A percentile compares a stretch with the other conserved stretches of the same genome.
These are phyloP conservation scores for Apiosordaria backusii DNA, from an alignment of 495 filamentous ascomycete genomes.

Conservation along the genomic window DNA sequence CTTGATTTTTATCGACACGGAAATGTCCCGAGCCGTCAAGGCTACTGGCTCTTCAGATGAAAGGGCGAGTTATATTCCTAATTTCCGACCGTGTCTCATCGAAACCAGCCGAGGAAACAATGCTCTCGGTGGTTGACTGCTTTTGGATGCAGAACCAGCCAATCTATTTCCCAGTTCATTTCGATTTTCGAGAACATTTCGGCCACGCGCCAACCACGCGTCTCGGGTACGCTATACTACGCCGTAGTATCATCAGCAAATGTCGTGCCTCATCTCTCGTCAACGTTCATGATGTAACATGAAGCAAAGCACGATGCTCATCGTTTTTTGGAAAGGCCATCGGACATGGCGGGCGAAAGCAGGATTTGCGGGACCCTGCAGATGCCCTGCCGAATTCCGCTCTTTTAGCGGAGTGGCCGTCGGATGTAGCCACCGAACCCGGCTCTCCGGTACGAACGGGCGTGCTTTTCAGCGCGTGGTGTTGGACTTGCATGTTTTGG, in stretches of 20 bases:
- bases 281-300: background rate
- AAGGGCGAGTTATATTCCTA: background rate
- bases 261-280: background rate
- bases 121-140: background rate
- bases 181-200: background rate
- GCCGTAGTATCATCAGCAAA: background rate
- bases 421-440: background rate
- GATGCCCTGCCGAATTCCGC: background rate
- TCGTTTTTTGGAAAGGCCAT: background rate
- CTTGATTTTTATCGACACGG: background rate
- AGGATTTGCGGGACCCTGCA: background rate
- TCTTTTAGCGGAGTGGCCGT: background rate
- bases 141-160: no score
- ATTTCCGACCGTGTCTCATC: constrained; percentile 3
- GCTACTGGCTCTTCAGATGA: background rate
- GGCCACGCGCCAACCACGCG: background rate
- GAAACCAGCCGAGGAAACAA: background rate
- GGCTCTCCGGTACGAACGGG: background rate
- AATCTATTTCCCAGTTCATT: background rate
- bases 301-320: background rate
- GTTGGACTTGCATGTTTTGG: background rate
- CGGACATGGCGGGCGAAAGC: background rate
- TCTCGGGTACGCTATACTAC: background rate
- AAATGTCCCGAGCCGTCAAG: background rate
- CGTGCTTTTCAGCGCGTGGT: background rate